phyloP scores from a whole-genome alignment of 2,329 filamentous ascomycete species.

The Sordariomycetes sp. region DNA sequence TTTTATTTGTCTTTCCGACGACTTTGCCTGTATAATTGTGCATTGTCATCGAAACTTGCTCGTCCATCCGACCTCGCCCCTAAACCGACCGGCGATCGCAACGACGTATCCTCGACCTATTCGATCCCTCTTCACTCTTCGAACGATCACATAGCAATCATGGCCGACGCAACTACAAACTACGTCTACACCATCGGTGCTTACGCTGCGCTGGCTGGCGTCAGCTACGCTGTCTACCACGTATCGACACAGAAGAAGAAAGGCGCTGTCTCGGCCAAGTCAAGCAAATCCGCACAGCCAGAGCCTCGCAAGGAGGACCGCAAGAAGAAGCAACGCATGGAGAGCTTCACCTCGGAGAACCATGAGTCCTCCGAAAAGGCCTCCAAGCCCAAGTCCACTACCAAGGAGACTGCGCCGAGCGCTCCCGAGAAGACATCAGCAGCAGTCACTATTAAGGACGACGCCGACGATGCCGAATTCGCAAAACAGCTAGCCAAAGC shows the following conservation, averaged over 20 bases:
- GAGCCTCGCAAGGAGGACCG: slow-evolving; percentile 29
- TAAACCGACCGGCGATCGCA: no score
- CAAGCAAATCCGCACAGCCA: slow-evolving; percentile 17
- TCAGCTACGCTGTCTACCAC: slow-evolving; percentile 25
- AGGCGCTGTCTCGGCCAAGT: slow-evolving; percentile 15
- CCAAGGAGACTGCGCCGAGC: slow-evolving; percentile 15
- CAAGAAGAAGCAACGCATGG: slow-evolving; percentile 37
- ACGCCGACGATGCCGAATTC: slow-evolving; percentile 63
- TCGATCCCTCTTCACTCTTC: no score
- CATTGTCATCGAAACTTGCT: no score
- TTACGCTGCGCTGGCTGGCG: slow-evolving; percentile 24
- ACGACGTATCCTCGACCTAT: no score
- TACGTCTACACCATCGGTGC: slow-evolving; percentile 25
- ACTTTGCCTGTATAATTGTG: no score
- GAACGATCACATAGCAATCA: no score
- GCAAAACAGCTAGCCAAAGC: slow-evolving; percentile 63
- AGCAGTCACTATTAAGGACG: slow-evolving; percentile 15
- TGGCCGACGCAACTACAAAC: slow-evolving; percentile 13
- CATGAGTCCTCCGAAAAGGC: slow-evolving; percentile 22
- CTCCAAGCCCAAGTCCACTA: slow-evolving; percentile 28
- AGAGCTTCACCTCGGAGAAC: slow-evolving; percentile 26
- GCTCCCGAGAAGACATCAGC: slow-evolving; percentile 16
- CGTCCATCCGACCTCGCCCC: no score
- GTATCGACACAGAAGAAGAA: slow-evolving; percentile 23
- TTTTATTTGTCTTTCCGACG: no score